These are phyloP conservation scores for Hygrocybe punicea DNA, from an alignment of 768 basidiomycete genomes.

Conservation along the genomic window DNA sequence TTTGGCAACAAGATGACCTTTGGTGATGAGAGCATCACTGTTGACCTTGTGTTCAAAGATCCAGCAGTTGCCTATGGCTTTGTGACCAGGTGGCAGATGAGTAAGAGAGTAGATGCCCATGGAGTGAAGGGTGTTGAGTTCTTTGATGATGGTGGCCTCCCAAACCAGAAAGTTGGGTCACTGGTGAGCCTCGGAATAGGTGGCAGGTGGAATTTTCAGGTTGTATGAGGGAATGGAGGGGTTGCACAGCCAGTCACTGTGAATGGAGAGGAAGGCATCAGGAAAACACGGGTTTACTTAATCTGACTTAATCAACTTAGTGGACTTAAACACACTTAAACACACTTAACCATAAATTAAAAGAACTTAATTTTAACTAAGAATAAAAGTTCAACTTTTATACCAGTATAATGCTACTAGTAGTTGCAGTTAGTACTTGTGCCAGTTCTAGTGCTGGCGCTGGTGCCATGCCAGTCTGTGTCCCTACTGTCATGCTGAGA, in stretches of 20 bases:
- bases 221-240: constrained; percentile 2
- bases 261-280: neutral
- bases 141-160: constrained; percentile 21
- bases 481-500: too few species aligned
- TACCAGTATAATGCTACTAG: too few species aligned
- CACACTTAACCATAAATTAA: too few species aligned
- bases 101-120: constrained; percentile 27
- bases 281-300: too few species aligned
- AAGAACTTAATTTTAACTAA: too few species aligned
- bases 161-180: constrained; percentile 19
- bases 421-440: too few species aligned
- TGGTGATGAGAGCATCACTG: constrained; percentile 31
- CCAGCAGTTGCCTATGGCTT: constrained; percentile 32
- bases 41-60: constrained; percentile 38
- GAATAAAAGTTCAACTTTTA: too few species aligned
- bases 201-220: constrained; percentile 15
- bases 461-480: too few species aligned
- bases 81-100: constrained; percentile 21
- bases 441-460: too few species aligned
- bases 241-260: neutral
- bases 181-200: constrained; percentile 14
- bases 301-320: too few species aligned
- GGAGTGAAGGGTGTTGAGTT: constrained; percentile 15
- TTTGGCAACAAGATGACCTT: constrained; percentile 12
- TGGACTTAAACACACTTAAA: too few species aligned